These are phyloP conservation scores for Suillus variegatus DNA, from an alignment of 768 basidiomycete species.

Conservation along the genomic window DNA sequence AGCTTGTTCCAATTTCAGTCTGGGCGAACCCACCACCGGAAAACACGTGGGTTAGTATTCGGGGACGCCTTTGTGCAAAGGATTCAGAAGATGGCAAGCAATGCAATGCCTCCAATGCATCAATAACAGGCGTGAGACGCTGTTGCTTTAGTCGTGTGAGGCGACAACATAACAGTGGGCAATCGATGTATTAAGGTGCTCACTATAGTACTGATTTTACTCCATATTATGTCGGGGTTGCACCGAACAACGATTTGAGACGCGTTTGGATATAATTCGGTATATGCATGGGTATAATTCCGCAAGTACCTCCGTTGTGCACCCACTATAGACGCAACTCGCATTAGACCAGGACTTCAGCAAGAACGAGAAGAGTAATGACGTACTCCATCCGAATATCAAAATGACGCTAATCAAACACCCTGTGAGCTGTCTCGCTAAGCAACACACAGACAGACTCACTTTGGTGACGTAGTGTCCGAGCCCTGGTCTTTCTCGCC, in stretches of 20 bases:
- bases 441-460: constrained; percentile 12
- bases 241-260: constrained; percentile 30
- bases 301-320: constrained; percentile 24
- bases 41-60: constrained; percentile 29
- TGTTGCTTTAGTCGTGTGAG: constrained; percentile 16
- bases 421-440: neutral
- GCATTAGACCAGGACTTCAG: neutral
- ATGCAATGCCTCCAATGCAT: constrained; percentile 23
- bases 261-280: constrained; percentile 26
- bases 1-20: neutral
- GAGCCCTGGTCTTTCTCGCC: neutral
- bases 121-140: constrained; percentile 21
- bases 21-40: constrained; percentile 24
- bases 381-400: constrained; percentile 33
- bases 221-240: constrained; percentile 18
- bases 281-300: constrained; percentile 24
- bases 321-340: constrained; percentile 20
- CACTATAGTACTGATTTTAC: constrained; percentile 14
- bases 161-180: neutral
- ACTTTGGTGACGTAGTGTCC: constrained; percentile 20
- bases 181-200: neutral
- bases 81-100: constrained; percentile 16
- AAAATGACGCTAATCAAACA: constrained; percentile 23
- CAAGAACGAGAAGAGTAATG: neutral
- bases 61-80: constrained; percentile 12